phyloP scores from a whole-genome alignment of 441 rosid species.

The Geranium incanum region DNA sequence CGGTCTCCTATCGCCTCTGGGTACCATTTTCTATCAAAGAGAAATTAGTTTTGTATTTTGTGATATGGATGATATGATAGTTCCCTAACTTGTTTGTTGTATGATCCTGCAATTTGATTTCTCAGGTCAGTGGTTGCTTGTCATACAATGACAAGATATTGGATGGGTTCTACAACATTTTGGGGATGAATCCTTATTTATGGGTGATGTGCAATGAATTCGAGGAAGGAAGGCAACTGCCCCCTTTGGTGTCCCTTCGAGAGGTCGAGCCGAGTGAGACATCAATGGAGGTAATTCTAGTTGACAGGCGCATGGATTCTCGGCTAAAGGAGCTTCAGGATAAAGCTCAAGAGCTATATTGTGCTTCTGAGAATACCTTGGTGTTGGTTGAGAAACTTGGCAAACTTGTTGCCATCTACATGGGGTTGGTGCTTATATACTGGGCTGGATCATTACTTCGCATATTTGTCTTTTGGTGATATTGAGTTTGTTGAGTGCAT shows the following conservation, averaged over 20 bases:
- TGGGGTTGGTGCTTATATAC: slow-evolving; percentile 51
- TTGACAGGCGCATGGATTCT: slow-evolving; percentile 62
- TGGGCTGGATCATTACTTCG: slow-evolving; percentile 2
- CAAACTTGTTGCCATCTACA: slow-evolving; percentile 71
- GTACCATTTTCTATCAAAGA: slow-evolving; percentile 24
- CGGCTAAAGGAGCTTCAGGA: slow-evolving; percentile 76
- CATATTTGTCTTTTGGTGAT: not conserved
- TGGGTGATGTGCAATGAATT: slow-evolving; percentile 85
- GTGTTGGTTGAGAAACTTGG: slow-evolving; percentile 79
- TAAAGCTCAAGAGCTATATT: slow-evolving; percentile 72
- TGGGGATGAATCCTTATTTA: slow-evolving; percentile 87
- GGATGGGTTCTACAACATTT: slow-evolving; percentile 83
- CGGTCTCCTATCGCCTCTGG: slow-evolving; percentile 83
- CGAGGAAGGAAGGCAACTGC: slow-evolving; percentile 59
- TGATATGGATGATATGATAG: not conserved
- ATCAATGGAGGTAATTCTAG: slow-evolving; percentile 80
- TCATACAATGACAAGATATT: slow-evolving; percentile 77
- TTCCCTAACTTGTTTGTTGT: not conserved
- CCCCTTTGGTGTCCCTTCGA: slow-evolving; percentile 58
- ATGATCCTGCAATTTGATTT: slow-evolving; percentile 14
- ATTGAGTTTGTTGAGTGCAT: slow-evolving; percentile 18
- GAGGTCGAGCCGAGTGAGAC: slow-evolving; percentile 65
- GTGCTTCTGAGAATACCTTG: slow-evolving; percentile 60
- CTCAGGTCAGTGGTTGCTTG: slow-evolving; percentile 82
- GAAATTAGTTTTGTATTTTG: not conserved